A percentile compares a stretch with the other conserved stretches of the same genome.
Evolutionary conservation across 441 rosid genomes (phyloP).

Genomic region (Melastoma candidum): DNA sequence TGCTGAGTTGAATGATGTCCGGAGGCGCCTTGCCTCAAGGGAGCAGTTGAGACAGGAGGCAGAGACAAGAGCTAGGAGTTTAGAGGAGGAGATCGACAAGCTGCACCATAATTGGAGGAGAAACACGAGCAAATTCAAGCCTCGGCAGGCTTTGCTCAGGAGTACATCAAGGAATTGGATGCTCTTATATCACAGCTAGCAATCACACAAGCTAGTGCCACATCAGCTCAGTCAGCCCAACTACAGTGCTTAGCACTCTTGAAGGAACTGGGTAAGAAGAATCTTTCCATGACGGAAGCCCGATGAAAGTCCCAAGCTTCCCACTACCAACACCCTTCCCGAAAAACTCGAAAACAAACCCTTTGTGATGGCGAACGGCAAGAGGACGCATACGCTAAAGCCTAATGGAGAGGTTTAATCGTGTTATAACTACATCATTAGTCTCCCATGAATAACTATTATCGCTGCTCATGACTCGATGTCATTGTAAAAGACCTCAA

Average conservation of each 20-base stretch:
- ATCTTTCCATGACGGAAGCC: slow-evolving; percentile 30
- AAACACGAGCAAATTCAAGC: slow-evolving; percentile 52
- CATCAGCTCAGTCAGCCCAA: slow-evolving; percentile 76
- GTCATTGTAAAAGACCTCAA: too few species aligned
- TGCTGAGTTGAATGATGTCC: slow-evolving; percentile 68
- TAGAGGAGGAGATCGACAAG: slow-evolving; percentile 48
- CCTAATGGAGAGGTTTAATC: too few species aligned
- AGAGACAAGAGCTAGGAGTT: slow-evolving; percentile 49
- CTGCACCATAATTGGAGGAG: slow-evolving; percentile 52
- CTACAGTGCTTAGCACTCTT: slow-evolving; percentile 49
- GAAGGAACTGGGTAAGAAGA: slow-evolving; percentile 60
- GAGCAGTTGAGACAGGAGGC: slow-evolving; percentile 74
- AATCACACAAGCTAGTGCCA: slow-evolving; percentile 54
- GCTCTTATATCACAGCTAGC: slow-evolving; percentile 58
- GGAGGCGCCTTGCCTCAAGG: slow-evolving; percentile 57
- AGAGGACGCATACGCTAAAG: too few species aligned
- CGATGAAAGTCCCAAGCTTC: too few species aligned
- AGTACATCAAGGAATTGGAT: slow-evolving; percentile 61
- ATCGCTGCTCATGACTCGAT: too few species aligned
- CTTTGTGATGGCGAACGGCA: too few species aligned
- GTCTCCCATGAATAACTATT: too few species aligned
- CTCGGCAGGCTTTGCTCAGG: slow-evolving; percentile 55
- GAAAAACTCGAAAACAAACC: too few species aligned
- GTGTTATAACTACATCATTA: too few species aligned
- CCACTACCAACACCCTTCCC: too few species aligned